A percentile compares a stretch with the other conserved stretches of the same genome.
Evolutionary conservation across 2,329 filamentous ascomycete genomes (phyloP).

Genomic region (Hypoxylon sp.): DNA sequence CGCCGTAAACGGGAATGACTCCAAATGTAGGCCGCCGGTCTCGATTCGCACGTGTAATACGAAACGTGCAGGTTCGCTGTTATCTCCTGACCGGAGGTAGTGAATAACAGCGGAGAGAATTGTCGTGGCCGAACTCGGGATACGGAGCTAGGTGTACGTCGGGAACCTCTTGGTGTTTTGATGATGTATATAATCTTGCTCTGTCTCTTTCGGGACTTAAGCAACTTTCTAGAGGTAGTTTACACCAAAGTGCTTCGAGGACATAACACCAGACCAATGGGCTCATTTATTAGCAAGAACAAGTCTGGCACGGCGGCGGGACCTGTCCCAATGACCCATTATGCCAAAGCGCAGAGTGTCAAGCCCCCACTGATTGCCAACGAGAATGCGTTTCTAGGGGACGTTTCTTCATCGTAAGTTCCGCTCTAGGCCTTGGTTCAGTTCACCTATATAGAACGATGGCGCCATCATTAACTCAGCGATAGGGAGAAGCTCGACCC

Average conservation of each 20-base stretch:
- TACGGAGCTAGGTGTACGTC: slow-evolving; percentile 16
- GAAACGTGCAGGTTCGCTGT: slow-evolving; percentile 26
- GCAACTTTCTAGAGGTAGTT: not conserved
- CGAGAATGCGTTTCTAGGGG: slow-evolving; percentile 77
- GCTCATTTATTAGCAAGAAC: slow-evolving; percentile 41
- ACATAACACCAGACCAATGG: slow-evolving; percentile 25
- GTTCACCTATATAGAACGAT: not conserved
- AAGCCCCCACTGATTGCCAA: slow-evolving; percentile 77
- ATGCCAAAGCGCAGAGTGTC: slow-evolving; percentile 71
- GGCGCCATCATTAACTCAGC: slow-evolving; percentile 22
- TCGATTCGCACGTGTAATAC: slow-evolving; percentile 25
- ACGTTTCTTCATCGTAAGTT: slow-evolving; percentile 68
- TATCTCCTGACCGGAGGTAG: slow-evolving; percentile 47
- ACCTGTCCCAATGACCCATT: slow-evolving; percentile 58
- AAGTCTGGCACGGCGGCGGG: slow-evolving; percentile 34
- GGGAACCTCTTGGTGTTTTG: slow-evolving; percentile 7
- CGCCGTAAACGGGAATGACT: slow-evolving; percentile 43
- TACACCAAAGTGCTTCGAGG: not conserved
- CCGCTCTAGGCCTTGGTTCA: not conserved
- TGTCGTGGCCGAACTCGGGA: slow-evolving; percentile 43
- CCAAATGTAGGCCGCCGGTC: slow-evolving; percentile 16
- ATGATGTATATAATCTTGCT: slow-evolving; percentile 18
- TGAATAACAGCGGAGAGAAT: slow-evolving; percentile 16
- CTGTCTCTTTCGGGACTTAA: not conserved
- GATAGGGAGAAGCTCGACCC: slow-evolving; percentile 61